A percentile compares a stretch with the other conserved stretches of the same genome.
These are phyloP conservation scores for Neckera pumila DNA, from an alignment of 225 moss, liverwort and hornwort species.

Conservation along the genomic window DNA sequence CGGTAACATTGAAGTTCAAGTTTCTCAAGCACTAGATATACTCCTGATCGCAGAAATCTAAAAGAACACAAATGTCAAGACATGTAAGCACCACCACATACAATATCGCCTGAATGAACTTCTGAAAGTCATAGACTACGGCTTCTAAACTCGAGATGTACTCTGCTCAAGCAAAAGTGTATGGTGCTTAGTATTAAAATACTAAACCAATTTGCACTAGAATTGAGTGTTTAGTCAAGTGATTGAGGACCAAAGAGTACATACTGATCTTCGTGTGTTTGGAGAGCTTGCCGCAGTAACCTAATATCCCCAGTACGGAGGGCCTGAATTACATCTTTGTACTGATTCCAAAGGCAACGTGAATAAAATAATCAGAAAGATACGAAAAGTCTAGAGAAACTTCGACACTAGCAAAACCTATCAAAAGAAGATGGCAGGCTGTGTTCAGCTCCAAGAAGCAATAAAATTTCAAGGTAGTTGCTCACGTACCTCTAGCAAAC, in stretches of 20 bases:
- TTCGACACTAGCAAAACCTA: not conserved
- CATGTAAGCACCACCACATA: not conserved
- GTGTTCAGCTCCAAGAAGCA: not conserved
- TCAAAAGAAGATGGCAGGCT: not conserved
- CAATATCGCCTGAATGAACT: not conserved
- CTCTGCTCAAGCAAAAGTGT: not conserved
- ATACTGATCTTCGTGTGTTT: conserved; percentile 82
- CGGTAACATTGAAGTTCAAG: conserved; percentile 88
- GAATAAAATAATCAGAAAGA: not conserved
- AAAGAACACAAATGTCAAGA: not conserved
- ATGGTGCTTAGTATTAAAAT: not conserved
- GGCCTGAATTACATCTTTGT: conserved; percentile 67
- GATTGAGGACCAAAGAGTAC: not conserved
- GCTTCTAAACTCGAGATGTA: not conserved
- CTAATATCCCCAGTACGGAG: conserved; percentile 75
- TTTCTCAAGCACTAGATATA: conserved; percentile 92
- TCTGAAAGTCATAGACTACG: not conserved
- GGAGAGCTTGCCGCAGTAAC: conserved; percentile 73
- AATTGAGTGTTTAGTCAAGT: not conserved
- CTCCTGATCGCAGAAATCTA: conserved; percentile 94
- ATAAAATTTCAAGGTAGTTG: not conserved
- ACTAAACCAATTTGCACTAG: not conserved
- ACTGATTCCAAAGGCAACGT: conserved; percentile 32
- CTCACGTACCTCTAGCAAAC: conserved; percentile 59
- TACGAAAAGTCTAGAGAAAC: not conserved